phyloP scores from a whole-genome alignment of 2,329 filamentous ascomycete genomes.

The Penicillium sp. region DNA sequence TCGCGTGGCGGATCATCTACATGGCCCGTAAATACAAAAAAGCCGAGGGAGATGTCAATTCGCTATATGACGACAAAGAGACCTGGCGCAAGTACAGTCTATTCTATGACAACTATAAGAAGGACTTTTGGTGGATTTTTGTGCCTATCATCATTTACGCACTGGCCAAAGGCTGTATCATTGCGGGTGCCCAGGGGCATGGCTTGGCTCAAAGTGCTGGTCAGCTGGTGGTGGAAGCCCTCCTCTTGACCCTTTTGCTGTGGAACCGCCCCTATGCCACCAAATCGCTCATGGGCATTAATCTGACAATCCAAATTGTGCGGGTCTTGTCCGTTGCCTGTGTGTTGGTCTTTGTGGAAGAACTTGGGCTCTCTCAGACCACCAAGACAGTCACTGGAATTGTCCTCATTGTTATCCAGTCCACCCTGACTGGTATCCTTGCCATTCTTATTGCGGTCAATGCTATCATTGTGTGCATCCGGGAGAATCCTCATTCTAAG shows the following conservation, averaged over 20 bases:
- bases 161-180: slow-evolving; percentile 78
- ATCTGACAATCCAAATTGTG: slow-evolving; percentile 83
- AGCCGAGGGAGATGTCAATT: slow-evolving; percentile 63
- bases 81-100: slow-evolving; percentile 93
- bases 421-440: slow-evolving; percentile 70
- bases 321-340: slow-evolving; percentile 82
- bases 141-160: slow-evolving; percentile 84
- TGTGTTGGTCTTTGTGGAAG: slow-evolving; percentile 87
- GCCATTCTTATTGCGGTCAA: slow-evolving; percentile 87
- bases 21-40: slow-evolving; percentile 69
- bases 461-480: slow-evolving; percentile 72
- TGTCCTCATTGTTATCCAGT: slow-evolving; percentile 89
- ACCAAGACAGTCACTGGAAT: slow-evolving; percentile 92
- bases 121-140: slow-evolving; percentile 95
- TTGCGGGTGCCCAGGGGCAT: slow-evolving; percentile 79
- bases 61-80: slow-evolving; percentile 80
- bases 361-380: slow-evolving; percentile 81
- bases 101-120: slow-evolving; percentile 95
- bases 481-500: slow-evolving; percentile 84
- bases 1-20: slow-evolving; percentile 74
- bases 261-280: slow-evolving; percentile 84
- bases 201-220: slow-evolving; percentile 74
- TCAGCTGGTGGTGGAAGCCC: slow-evolving; percentile 71
- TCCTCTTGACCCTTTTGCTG: slow-evolving; percentile 72
- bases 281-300: slow-evolving; percentile 84